Percentiles rank a stretch among this genome's conserved stretches.
These are phyloP conservation scores for Sindora glabra DNA, from an alignment of 306 rosid species.

Conservation along the genomic window DNA sequence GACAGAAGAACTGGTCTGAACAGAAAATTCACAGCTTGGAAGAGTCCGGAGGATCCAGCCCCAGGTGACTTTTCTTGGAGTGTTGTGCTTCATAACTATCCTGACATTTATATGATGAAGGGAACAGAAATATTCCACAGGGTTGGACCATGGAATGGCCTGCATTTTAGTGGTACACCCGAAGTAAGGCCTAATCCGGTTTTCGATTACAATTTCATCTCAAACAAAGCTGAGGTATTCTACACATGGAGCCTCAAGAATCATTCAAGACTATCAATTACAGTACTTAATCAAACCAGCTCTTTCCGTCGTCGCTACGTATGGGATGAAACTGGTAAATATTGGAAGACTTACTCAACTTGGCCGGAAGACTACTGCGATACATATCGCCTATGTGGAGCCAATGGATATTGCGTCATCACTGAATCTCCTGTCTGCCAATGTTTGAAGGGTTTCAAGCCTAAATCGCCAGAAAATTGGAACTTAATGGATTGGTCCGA, in stretches of 20 bases:
- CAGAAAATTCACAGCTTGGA: slow-evolving; percentile 20
- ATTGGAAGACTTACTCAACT: neutral
- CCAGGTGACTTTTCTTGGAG: slow-evolving; percentile 4
- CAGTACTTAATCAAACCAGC: neutral
- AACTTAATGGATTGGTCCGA: neutral
- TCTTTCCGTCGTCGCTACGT: neutral
- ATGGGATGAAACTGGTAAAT: neutral
- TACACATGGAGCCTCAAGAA: neutral
- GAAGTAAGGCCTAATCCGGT: neutral
- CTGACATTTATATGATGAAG: neutral
- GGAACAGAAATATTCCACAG: neutral
- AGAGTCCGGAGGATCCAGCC: slow-evolving; percentile 18
- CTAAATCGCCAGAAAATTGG: neutral
- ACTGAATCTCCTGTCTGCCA: no score
- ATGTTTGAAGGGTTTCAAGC: slow-evolving; percentile 1
- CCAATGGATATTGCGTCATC: slow-evolving; percentile 4
- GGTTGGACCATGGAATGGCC: neutral
- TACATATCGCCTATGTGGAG: no score
- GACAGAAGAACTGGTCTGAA: slow-evolving; percentile 18
- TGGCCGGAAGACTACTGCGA: slow-evolving; percentile 6
- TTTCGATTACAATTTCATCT: neutral
- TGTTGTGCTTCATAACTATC: neutral
- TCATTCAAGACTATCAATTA: neutral
- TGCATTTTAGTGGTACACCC: neutral
- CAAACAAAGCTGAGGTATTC: no score